Percentiles rank a stretch among this genome's conserved stretches.
These are phyloP conservation scores for Sporisorium sorghi DNA, from an alignment of 1,284 basidiomycete genomes.

Conservation along the genomic window DNA sequence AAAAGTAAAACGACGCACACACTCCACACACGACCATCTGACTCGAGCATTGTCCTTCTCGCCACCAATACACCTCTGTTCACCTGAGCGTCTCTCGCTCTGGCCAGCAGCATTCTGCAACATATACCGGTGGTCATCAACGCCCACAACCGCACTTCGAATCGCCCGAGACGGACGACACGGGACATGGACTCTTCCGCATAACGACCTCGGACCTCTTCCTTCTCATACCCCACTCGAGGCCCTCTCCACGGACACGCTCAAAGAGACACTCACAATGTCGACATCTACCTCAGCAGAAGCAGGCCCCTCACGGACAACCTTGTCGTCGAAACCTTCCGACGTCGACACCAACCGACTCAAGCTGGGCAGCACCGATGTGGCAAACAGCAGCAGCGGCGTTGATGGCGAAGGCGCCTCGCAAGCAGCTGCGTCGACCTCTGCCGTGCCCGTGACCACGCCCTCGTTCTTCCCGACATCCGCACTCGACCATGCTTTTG, in stretches of 20 bases:
- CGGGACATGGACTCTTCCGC: neutral
- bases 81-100: too few species aligned
- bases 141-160: neutral
- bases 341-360: conserved; percentile 6
- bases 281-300: conserved; percentile 16
- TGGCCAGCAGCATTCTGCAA: too few species aligned
- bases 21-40: conserved; percentile 22
- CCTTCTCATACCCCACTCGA: too few species aligned
- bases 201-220: neutral
- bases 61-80: too few species aligned
- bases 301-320: conserved; percentile 25
- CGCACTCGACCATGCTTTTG: conserved; percentile 85
- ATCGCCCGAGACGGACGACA: neutral
- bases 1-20: neutral
- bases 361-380: conserved; percentile 20
- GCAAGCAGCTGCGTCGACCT: conserved; percentile 14
- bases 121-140: too few species aligned
- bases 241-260: too few species aligned
- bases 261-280: too few species aligned
- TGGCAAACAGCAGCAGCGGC: conserved; percentile 24
- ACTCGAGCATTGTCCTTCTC: neutral
- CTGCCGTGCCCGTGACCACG: conserved; percentile 2
- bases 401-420: conserved; percentile 25
- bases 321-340: neutral
- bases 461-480: conserved; percentile 62